These are phyloP conservation scores for Euryodendron excelsum DNA, from an alignment of 148 eudicot species.

Conservation along the genomic window DNA sequence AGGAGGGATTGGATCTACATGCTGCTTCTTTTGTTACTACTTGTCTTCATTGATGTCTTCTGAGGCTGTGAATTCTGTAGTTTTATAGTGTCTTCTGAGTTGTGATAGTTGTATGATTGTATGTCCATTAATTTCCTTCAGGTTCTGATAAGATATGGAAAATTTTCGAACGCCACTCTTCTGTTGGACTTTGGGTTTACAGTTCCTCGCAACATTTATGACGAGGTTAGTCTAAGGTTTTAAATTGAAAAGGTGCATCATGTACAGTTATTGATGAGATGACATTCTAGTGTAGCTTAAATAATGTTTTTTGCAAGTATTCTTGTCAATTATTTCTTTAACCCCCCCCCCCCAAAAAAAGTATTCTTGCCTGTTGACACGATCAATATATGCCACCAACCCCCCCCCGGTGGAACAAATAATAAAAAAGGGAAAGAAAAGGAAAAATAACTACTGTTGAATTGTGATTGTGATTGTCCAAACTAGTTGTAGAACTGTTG, in stretches of 20 bases:
- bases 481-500: background rate
- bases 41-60: background rate
- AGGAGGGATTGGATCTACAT: background rate
- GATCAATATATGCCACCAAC: too few species aligned
- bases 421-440: too few species aligned
- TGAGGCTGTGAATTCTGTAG: background rate
- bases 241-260: background rate
- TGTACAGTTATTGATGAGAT: background rate
- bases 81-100: background rate
- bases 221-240: conserved; percentile 59
- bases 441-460: too few species aligned
- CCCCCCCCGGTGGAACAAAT: too few species aligned
- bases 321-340: background rate
- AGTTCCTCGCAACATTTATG: conserved; percentile 56
- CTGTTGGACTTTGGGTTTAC: conserved; percentile 81
- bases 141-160: conserved; percentile 83
- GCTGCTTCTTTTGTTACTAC: background rate
- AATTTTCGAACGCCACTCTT: conserved; percentile 66
- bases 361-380: background rate
- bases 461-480: too few species aligned
- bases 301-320: background rate
- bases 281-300: background rate
- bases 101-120: background rate
- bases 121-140: conserved; percentile 23
- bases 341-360: too few species aligned